Conservation (phyloP, 371 early-diverging fungal species). For the Cokeromyces recurvatus region DNA sequence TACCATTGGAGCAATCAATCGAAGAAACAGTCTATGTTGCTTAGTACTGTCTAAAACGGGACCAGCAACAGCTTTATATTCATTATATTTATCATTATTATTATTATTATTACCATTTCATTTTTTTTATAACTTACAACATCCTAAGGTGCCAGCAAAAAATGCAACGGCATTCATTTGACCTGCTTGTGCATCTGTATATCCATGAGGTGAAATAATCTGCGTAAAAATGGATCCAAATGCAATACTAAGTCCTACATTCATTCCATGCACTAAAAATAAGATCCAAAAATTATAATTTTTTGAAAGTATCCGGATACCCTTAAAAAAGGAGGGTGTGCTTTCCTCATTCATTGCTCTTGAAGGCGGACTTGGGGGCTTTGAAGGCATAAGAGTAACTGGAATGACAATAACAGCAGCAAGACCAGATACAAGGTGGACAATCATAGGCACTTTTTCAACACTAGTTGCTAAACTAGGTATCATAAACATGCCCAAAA, state of each 20-base stretch:
- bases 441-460: constrained; percentile 28
- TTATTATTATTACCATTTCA: neutral
- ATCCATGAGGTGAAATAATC: constrained; percentile 50
- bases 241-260: constrained; percentile 48
- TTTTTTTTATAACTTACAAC: constrained; percentile 38
- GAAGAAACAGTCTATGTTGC: constrained; percentile 41
- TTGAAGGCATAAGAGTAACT: constrained; percentile 33
- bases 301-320: constrained; percentile 23
- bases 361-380: constrained; percentile 48
- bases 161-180: constrained; percentile 31
- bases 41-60: constrained; percentile 49
- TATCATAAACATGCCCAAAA: constrained; percentile 51
- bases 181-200: constrained; percentile 47
- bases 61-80: constrained; percentile 34
- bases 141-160: constrained; percentile 36
- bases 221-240: constrained; percentile 46
- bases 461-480: constrained; percentile 41
- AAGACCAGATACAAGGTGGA: constrained; percentile 38
- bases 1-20: constrained; percentile 46
- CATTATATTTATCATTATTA: too few species aligned
- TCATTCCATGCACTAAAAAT: constrained; percentile 36
- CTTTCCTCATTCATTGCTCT: constrained; percentile 2
- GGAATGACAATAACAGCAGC: constrained; percentile 26
- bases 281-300: constrained; percentile 43
- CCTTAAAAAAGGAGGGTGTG: constrained; percentile 33